Percentiles rank a stretch among this genome's conserved stretches.
phyloP scores from a whole-genome alignment of 2,329 filamentous ascomycete species.

The Hymenoscyphus scutula region DNA sequence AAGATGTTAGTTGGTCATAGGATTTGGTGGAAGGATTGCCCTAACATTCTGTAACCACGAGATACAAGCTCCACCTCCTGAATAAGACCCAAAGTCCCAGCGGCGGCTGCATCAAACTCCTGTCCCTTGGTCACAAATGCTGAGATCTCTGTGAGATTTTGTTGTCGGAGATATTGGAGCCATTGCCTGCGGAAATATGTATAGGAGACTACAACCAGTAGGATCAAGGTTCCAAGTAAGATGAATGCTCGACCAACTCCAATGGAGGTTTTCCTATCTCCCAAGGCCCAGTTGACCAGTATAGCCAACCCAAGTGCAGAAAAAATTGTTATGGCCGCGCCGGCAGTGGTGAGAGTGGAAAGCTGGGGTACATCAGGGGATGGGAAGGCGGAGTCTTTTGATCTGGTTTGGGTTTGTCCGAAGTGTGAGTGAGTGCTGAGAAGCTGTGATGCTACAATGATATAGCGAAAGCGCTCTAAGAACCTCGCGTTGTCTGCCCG shows the following conservation, averaged over 20 bases:
- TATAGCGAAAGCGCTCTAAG: conserved; percentile 89
- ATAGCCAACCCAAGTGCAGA: conserved; percentile 57
- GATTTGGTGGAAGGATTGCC: conserved; percentile 16
- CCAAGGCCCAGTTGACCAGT: conserved; percentile 68
- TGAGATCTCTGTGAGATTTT: conserved; percentile 68
- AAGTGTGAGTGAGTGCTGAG: conserved; percentile 67
- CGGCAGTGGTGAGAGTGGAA: conserved; percentile 56
- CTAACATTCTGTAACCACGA: conserved; percentile 80
- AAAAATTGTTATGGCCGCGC: conserved; percentile 63
- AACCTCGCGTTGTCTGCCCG: conserved; percentile 80
- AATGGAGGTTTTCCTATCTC: conserved; percentile 48
- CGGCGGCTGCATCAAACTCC: conserved; percentile 74
- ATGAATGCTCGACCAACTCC: conserved; percentile 56
- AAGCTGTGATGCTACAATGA: conserved; percentile 87
- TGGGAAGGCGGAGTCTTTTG: conserved; percentile 22
- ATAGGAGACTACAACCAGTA: conserved; percentile 60
- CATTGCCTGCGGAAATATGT: conserved; percentile 75
- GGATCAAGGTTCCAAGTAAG: conserved; percentile 44
- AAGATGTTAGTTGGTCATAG: conserved; percentile 18
- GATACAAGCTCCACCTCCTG: conserved; percentile 96
- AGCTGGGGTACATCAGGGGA: conserved; percentile 26
- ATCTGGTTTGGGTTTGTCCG: conserved; percentile 35
- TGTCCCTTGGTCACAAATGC: conserved; percentile 72
- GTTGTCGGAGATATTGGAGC: conserved; percentile 73
- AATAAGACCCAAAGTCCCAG: conserved; percentile 75